Percentiles rank a stretch among this genome's conserved stretches.
These are phyloP conservation scores for Solidago caesia DNA, from an alignment of 129 eudicot species.

Conservation along the genomic window DNA sequence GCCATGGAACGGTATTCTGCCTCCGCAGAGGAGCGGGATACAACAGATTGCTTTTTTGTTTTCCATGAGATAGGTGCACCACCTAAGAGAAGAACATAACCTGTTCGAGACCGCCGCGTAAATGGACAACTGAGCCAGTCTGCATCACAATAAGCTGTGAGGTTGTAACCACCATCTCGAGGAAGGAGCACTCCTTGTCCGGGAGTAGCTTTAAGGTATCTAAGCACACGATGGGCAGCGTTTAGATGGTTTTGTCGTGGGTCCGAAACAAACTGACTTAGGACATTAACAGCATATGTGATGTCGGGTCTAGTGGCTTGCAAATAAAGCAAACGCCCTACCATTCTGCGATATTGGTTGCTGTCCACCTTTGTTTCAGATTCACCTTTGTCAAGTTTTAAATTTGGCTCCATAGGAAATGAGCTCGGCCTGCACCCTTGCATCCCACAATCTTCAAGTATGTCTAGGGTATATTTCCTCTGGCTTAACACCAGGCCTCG, in stretches of 20 bases:
- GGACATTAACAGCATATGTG: neutral
- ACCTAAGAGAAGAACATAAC: too few species aligned
- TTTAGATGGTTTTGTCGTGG: neutral
- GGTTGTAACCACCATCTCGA: neutral
- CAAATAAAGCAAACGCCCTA: neutral
- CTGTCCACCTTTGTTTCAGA: neutral
- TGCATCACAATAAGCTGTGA: neutral
- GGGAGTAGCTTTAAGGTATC: too few species aligned
- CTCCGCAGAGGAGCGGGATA: too few species aligned
- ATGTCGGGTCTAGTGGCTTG: neutral
- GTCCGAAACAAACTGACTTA: neutral
- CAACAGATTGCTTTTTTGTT: too few species aligned
- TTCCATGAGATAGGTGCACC: too few species aligned
- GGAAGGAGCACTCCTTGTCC: neutral
- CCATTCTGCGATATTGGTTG: neutral
- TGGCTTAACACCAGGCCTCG: too few species aligned
- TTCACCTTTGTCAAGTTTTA: neutral
- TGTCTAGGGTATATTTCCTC: neutral
- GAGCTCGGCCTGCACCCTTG: neutral
- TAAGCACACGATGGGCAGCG: neutral
- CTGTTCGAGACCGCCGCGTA: too few species aligned
- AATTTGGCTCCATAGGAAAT: neutral
- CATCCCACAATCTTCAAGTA: neutral
- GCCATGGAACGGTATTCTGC: too few species aligned
- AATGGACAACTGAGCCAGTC: too few species aligned